These are phyloP conservation scores for Rubia yunnanensis DNA, from an alignment of 257 asterid genomes.

Conservation along the genomic window DNA sequence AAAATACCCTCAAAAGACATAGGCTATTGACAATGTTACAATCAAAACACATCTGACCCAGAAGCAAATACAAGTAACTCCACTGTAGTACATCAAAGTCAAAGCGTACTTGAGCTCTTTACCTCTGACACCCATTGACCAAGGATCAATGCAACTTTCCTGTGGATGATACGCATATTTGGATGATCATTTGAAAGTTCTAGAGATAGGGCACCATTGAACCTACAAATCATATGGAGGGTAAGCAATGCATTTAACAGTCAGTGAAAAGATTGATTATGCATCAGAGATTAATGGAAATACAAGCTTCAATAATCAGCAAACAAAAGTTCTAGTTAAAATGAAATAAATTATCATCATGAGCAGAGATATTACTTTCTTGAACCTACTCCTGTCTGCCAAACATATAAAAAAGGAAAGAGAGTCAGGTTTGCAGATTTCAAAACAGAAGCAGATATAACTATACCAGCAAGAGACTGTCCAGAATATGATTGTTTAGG, in stretches of 20 bases:
- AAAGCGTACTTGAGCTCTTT: slow-evolving; percentile 10
- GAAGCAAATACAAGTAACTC: background rate
- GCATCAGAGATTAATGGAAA: background rate
- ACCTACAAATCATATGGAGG: slow-evolving; percentile 49
- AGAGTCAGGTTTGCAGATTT: background rate
- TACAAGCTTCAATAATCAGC: background rate
- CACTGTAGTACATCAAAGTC: background rate
- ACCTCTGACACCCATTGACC: slow-evolving; percentile 99
- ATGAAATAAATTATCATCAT: background rate
- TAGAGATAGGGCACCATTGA: slow-evolving; percentile 75
- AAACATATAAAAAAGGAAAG: background rate
- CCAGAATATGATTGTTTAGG: background rate
- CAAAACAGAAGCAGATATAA: background rate
- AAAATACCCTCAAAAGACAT: background rate
- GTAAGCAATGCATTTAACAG: background rate
- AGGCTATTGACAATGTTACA: background rate
- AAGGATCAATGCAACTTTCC: slow-evolving; percentile 90
- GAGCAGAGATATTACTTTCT: background rate
- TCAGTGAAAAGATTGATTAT: background rate
- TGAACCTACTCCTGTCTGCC: background rate
- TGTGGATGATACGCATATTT: slow-evolving; percentile 85
- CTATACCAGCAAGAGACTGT: background rate
- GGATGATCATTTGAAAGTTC: slow-evolving; percentile 82
- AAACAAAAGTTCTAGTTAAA: no score
- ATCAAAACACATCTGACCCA: background rate